Base-by-base conservation (phyloP, 1,139 yeast genomes). In the Kodamaea sp. region DNA sequence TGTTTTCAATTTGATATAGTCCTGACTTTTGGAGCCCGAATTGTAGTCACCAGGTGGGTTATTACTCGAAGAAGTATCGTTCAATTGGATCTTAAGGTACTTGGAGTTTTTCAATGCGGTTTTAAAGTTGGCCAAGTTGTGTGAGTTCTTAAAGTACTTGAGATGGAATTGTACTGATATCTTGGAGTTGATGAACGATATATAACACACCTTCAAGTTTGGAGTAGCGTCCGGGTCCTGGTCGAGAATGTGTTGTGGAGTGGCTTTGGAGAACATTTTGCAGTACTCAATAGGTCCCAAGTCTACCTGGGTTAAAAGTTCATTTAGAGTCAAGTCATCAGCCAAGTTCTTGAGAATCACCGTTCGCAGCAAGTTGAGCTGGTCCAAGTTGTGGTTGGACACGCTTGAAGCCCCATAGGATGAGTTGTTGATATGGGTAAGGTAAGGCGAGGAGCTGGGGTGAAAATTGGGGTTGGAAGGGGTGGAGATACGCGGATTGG, bases 221-320 rank as follows among this genome's bases (percentile, higher is more conserved):
- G 33, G 25, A 10, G 41, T 34, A 3, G 32, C 37, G 4, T 20
- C 20, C 4, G 44, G 42, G 22, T 50, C 53, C n/a, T 43, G 43
- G 23, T 53, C 61, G 25, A 41, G 36, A 7, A 56, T 46, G 26
- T 53, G 54, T 16, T 48, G 47, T 10, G 66, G 64, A 5, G 64
- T 57, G 13, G 61, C 57, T 29, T 55, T 60, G 8, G 62, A 42
- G 43, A 61, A 58, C 53, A 68, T 51, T 38, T 62, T 64, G 40
- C 69, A 59, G 45, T 61, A 63, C 47, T 70, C 76, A 24, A 70
- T 66, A 3, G 76, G 76, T 3, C 76, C 76, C 41, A 50, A 56
- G 36, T 68, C 71, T 26, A 70, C 55, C 15, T 53, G 48, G 39
- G 64, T 51, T 29, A 70, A 51, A 18, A 70, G 50, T 19, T 65